Evolutionary conservation across 768 basidiomycete species (phyloP), one percentile per base, ranked within the genome.

Genomic region (Phaeolepiota aurea): DNA sequence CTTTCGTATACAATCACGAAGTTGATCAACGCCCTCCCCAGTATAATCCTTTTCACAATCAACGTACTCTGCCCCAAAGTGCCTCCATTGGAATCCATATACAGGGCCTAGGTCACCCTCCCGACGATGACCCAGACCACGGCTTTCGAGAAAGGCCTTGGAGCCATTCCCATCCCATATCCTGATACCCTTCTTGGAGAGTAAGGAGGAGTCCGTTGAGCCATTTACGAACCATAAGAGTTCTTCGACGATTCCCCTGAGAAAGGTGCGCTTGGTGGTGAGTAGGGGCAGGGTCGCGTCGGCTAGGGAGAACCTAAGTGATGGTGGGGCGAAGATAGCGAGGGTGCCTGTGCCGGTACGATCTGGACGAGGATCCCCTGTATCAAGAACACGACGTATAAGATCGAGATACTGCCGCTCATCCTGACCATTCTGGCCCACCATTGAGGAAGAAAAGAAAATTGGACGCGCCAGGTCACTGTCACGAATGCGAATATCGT

Each of bases 91-190:
- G 55, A 96, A 96, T 0, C 93, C 93, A 56, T 99, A 99, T 0
- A 99, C 90, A 0, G 94, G 94, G 0, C 96, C 96, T 3, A 99
- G 63, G 56, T 99, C 96, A 3, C 94, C 94, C 56, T 89, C 86
- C 4, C 86, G 66, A 20, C 91, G 69, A 55, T 93, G 82, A 0
- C 72, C 73, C n/a, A 98, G 60, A 2, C 96, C 94, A 14, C 88
- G 69, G 43, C 74, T 72, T 54, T 91, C 87, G 20, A 98, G 63
- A 53, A 94, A 98, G 49, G 77, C 84, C 46, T 82, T 77, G 2
- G 84, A 84, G 5, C 90, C 93, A 48, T 99, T 98, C 0, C 93
- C 92, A 56, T 97, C 92, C 96, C 96, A 99, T 51, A 99, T 98
- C 58, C 87, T 87, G 46, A 98, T 76, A 38, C 89, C 91, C 56